A percentile compares a stretch with the other conserved stretches of the same genome.
These are phyloP conservation scores for Phytophthora citrophthora DNA, from an alignment of 352 stramenopile species.

Conservation along the genomic window DNA sequence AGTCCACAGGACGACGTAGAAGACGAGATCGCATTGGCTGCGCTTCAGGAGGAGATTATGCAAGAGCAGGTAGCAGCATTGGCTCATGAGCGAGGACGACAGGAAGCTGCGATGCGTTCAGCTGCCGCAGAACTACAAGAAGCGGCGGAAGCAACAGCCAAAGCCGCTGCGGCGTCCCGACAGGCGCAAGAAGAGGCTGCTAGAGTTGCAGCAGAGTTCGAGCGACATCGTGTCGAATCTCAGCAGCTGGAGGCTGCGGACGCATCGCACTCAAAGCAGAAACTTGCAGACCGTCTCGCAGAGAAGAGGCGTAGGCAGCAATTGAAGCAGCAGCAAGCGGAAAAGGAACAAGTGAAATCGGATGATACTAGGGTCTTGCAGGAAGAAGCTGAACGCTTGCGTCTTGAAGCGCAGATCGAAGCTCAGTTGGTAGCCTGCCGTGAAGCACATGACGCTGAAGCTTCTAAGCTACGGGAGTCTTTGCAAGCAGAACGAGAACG, in stretches of 20 bases:
- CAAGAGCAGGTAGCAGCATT: constrained; percentile 33
- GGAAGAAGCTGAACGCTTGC: constrained; percentile 28
- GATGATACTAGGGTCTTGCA: constrained; percentile 8
- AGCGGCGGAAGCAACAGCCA: constrained; percentile 33
- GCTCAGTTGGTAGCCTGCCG: constrained; percentile 36
- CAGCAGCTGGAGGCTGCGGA: constrained; percentile 48
- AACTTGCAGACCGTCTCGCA: constrained; percentile 68
- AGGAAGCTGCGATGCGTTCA: constrained; percentile 47
- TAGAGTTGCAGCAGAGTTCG: constrained; percentile 62
- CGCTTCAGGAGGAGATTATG: constrained; percentile 38
- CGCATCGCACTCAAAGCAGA: constrained; percentile 54
- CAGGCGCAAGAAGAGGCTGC: constrained; percentile 61
- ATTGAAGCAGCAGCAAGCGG: constrained; percentile 19
- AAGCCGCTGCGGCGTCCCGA: constrained; percentile 50
- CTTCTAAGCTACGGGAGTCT: constrained; percentile 33
- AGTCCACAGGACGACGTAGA: constrained; percentile 38
- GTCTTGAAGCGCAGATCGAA: constrained; percentile 36
- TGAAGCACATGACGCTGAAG: constrained; percentile 33
- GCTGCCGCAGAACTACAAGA: constrained; percentile 40
- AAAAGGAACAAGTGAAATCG: background rate
- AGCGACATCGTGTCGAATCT: constrained; percentile 53
- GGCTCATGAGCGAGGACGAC: constrained; percentile 47
- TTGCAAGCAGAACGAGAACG: constrained; percentile 47
- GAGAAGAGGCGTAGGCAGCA: constrained; percentile 57
- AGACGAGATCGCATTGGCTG: constrained; percentile 27